These are phyloP conservation scores for Trichoderma asperellum DNA, from an alignment of 2,329 filamentous ascomycete genomes.

Conservation along the genomic window DNA sequence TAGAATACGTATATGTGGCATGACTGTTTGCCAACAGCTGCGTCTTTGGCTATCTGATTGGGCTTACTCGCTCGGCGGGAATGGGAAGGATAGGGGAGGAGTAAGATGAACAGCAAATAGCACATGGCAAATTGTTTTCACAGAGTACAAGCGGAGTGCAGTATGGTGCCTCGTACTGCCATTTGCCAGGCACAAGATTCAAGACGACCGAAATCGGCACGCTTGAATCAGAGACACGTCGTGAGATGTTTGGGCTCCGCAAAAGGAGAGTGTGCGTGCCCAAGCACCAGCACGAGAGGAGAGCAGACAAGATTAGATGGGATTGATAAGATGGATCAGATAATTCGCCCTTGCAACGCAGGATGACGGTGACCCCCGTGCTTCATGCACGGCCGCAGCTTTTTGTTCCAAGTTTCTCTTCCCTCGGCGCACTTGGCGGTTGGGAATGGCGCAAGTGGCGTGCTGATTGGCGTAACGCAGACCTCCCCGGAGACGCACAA, in stretches of 20 bases:
- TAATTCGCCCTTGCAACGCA: background rate
- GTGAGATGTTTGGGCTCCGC: background rate
- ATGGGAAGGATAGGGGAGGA: background rate
- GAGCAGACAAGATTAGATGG: slow-evolving; percentile 18
- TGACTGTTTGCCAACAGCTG: background rate
- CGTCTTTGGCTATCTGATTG: background rate
- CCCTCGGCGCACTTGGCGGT: background rate
- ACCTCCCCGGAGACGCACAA: background rate
- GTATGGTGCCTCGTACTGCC: background rate
- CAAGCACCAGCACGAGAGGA: background rate
- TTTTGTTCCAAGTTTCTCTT: background rate
- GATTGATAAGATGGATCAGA: slow-evolving; percentile 28
- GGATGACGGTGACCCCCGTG: background rate
- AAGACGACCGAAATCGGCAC: slow-evolving; percentile 11
- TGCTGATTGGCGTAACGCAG: slow-evolving; percentile 12
- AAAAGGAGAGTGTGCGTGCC: slow-evolving; percentile 9
- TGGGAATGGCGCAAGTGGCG: slow-evolving; percentile 14
- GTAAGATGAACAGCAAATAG: slow-evolving; percentile 3
- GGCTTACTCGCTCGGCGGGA: background rate
- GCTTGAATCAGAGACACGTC: background rate
- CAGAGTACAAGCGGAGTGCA: background rate
- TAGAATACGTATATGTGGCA: background rate
- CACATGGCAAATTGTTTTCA: background rate
- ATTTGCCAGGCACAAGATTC: background rate
- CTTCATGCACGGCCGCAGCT: background rate